These are phyloP conservation scores for Epicoccum nigrum DNA, from an alignment of 2,329 filamentous ascomycete species.

Conservation along the genomic window DNA sequence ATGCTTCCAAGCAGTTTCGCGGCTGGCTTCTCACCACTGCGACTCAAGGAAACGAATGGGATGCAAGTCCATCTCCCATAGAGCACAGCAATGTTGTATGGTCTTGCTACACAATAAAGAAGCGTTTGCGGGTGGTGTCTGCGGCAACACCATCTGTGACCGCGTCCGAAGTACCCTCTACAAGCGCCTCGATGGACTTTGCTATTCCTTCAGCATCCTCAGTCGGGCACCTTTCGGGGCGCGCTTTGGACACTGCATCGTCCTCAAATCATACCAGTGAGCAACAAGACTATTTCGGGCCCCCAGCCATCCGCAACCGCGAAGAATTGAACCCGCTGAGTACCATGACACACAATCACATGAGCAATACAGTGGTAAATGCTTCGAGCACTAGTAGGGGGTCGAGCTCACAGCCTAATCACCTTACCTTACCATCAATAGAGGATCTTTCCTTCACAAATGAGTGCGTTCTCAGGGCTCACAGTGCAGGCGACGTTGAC, in stretches of 20 bases:
- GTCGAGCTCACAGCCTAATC: conserved; percentile 17
- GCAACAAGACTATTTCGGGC: conserved; percentile 52
- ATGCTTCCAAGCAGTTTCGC: conserved; percentile 63
- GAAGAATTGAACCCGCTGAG: conserved; percentile 1
- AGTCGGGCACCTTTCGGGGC: conserved; percentile 17
- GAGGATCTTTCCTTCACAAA: conserved; percentile 43
- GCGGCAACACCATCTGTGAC: conserved; percentile 45
- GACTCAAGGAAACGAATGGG: conserved; percentile 59
- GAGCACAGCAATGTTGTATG: conserved; percentile 71
- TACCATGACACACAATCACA: conserved; percentile 14
- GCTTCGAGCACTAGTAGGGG: conserved; percentile 4
- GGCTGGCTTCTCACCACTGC: conserved; percentile 68
- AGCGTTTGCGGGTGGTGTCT: conserved; percentile 71
- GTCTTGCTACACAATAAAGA: conserved; percentile 73
- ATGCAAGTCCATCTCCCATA: conserved; percentile 56
- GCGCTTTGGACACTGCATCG: conserved; percentile 17
- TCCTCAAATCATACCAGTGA: conserved; percentile 29
- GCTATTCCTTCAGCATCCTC: conserved; percentile 34
- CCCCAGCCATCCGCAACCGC: not conserved
- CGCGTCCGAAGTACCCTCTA: conserved; percentile 32
- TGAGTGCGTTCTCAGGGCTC: conserved; percentile 51
- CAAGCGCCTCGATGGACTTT: conserved; percentile 44
- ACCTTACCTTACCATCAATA: conserved; percentile 26
- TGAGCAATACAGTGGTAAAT: conserved; percentile 4
- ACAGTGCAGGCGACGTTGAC: conserved; percentile 50